Conservation (phyloP, 1,139 yeast genomes). For the Lodderomyces elongisporus region DNA sequence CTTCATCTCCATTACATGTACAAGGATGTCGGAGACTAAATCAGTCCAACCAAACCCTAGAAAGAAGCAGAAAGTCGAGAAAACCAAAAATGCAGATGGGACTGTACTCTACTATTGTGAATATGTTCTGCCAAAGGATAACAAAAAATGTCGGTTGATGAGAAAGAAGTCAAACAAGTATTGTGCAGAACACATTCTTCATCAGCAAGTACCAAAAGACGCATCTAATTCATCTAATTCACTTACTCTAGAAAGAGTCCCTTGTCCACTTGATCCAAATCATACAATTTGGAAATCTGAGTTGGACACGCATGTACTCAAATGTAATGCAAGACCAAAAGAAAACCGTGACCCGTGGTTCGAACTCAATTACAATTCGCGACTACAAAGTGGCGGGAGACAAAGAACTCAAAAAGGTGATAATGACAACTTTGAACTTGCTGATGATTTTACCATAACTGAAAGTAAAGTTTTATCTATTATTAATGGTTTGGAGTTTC, state of each 20-base stretch:
- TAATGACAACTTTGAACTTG: not conserved
- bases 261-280: constrained; percentile 73
- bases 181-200: constrained; percentile 60
- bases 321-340: constrained; percentile 50
- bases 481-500: constrained; percentile 13
- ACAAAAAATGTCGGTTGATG: constrained; percentile 55
- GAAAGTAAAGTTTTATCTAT: not conserved
- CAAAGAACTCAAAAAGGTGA: too few species aligned
- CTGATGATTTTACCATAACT: not conserved
- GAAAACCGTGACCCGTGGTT: constrained; percentile 41
- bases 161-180: constrained; percentile 44
- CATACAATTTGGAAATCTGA: constrained; percentile 69
- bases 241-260: constrained; percentile 41
- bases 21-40: too few species aligned
- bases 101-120: constrained; percentile 35
- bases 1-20: too few species aligned
- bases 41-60: too few species aligned
- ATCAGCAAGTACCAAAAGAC: constrained; percentile 1
- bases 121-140: constrained; percentile 42
- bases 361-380: constrained; percentile 31
- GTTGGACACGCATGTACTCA: constrained; percentile 50
- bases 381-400: constrained; percentile 1
- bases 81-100: constrained; percentile 7
- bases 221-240: constrained; percentile 9
- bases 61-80: constrained; percentile 3